Evolutionary conservation across 2,329 filamentous ascomycete genomes (phyloP).

Genomic region (Venturia asperata): DNA sequence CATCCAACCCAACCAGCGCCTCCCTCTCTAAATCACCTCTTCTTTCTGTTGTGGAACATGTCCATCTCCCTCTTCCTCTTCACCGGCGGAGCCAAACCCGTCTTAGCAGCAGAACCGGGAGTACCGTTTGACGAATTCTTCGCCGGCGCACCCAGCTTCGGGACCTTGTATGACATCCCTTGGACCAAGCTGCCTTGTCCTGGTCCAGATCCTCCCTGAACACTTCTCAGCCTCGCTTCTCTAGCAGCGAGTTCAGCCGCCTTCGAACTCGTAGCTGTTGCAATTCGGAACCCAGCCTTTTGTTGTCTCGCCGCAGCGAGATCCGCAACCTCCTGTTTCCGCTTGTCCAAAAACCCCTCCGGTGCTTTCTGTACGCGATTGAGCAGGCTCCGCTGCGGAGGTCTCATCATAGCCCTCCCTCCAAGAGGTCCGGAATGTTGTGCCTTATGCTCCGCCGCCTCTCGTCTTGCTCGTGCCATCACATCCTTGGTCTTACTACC

Average conservation of each 20-base stretch:
- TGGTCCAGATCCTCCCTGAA: background rate
- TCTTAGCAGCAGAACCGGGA: background rate
- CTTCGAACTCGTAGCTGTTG: background rate
- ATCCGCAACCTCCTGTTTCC: background rate
- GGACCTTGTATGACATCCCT: background rate
- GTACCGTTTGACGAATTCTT: background rate
- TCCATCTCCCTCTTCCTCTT: constrained; percentile 17
- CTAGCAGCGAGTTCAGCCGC: constrained; percentile 7
- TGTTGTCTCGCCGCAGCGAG: background rate
- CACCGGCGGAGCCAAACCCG: background rate
- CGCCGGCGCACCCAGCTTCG: background rate
- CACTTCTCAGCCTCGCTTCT: constrained; percentile 1
- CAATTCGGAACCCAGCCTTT: background rate
- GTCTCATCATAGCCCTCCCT: background rate
- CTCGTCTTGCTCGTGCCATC: constrained; percentile 1
- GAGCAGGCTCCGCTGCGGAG: background rate
- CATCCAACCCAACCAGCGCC: background rate
- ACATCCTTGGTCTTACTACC: constrained; percentile 16
- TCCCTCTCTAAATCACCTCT: background rate
- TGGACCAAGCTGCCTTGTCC: background rate
- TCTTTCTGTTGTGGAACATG: constrained; percentile 13
- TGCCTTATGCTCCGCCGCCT: constrained; percentile 11
- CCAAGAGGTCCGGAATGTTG: constrained; percentile 4
- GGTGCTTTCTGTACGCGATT: constrained; percentile 11
- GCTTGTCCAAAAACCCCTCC: background rate